A percentile compares a stretch with the other conserved stretches of the same genome.
Conservation (phyloP, 139 green algal species). For the Chlamydomonas applanata region DNA sequence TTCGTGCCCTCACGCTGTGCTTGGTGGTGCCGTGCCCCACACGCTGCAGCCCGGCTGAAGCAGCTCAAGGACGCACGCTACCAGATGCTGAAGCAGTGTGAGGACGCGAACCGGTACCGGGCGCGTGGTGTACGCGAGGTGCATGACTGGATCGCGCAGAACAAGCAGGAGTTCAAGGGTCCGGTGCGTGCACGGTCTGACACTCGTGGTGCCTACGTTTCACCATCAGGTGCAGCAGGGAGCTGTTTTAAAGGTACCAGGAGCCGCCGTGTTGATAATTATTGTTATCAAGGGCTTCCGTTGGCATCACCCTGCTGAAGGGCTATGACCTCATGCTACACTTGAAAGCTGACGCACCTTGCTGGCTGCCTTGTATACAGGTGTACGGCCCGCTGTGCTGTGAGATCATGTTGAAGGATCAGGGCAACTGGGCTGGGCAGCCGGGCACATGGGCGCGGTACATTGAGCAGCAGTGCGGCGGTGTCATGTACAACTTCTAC, state of each 20-base stretch:
- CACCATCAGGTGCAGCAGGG: too few species aligned
- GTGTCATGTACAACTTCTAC: neutral
- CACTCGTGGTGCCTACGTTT: too few species aligned
- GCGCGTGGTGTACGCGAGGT: neutral
- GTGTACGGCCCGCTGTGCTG: conserved; percentile 26
- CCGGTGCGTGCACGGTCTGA: neutral
- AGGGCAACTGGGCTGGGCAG: too few species aligned
- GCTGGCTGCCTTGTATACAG: neutral
- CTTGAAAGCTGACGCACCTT: too few species aligned
- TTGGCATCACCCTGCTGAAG: too few species aligned
- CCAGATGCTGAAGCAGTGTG: conserved; percentile 32
- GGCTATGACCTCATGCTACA: too few species aligned
- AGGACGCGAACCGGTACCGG: neutral
- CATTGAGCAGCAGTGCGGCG: conserved; percentile 13
- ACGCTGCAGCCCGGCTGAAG: conserved; percentile 13
- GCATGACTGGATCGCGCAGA: conserved; percentile 1
- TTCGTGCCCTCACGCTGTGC: too few species aligned
- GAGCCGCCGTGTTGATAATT: too few species aligned
- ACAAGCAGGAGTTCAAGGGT: conserved; percentile 3
- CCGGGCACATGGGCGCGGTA: neutral
- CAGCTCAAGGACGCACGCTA: conserved; percentile 37
- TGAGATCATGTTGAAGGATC: conserved; percentile 14
- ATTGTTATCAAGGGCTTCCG: too few species aligned
- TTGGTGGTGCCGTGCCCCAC: too few species aligned
- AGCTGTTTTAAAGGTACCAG: too few species aligned